Evolutionary conservation across 108 stramenopile genomes (phyloP).

Genomic region (Cyclotella atomus): DNA sequence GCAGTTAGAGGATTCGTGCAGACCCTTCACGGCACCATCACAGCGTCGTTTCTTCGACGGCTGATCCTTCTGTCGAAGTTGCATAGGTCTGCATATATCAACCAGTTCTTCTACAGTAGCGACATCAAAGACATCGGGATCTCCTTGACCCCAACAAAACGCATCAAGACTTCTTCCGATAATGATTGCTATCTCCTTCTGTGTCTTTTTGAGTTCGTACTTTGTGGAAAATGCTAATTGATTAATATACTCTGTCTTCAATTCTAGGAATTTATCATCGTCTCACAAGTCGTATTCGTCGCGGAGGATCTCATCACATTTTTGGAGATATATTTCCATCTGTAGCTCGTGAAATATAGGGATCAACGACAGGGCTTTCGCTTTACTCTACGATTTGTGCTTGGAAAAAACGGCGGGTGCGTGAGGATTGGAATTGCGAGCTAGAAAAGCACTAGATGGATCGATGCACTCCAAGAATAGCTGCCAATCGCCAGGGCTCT

Average conservation of each 20-base stretch:
- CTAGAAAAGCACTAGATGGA: background rate
- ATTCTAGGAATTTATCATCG: no score
- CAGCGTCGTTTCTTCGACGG: background rate
- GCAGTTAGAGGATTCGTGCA: background rate
- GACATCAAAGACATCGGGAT: background rate
- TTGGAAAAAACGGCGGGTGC: background rate
- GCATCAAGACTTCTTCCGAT: background rate
- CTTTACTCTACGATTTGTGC: background rate
- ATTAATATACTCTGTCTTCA: background rate
- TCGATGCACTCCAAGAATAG: background rate
- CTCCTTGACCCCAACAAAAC: background rate
- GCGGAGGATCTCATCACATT: background rate
- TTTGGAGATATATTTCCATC: background rate
- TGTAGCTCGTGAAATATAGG: slow-evolving; percentile 3
- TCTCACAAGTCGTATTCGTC: background rate
- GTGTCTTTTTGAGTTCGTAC: background rate
- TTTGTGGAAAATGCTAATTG: background rate
- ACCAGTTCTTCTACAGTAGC: background rate
- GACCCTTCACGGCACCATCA: background rate
- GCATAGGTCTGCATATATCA: background rate
- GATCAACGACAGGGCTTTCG: background rate
- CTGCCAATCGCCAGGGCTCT: background rate
- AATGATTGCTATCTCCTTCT: background rate
- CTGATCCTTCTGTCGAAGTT: background rate
- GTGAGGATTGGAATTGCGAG: background rate